Evolutionary conservation across 1,284 basidiomycete species (phyloP).

Genomic region (Irpex sp.): DNA sequence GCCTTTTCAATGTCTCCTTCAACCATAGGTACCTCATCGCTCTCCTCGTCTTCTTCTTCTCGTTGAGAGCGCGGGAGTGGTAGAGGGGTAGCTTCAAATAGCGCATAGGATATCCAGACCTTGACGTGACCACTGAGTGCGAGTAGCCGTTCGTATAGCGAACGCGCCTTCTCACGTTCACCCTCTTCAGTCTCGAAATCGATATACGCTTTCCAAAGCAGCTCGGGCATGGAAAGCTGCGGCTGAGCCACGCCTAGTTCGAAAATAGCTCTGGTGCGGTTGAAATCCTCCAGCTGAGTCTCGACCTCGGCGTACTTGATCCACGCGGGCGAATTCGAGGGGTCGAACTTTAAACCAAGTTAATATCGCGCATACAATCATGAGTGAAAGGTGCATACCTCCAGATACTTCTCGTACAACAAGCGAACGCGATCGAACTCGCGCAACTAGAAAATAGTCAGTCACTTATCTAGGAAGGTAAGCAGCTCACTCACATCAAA

Average conservation of each 20-base stretch:
- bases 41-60: constrained; percentile 76
- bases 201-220: constrained; percentile 98
- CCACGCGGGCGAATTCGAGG: constrained; percentile 91
- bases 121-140: constrained; percentile 93
- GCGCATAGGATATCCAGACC: constrained; percentile 81
- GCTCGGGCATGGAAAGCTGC: constrained; percentile 96
- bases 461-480: constrained; percentile 1
- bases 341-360: constrained; percentile 62
- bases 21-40: constrained; percentile 65
- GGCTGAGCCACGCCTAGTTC: constrained; percentile 91
- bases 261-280: constrained; percentile 92
- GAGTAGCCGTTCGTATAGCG: constrained; percentile 90
- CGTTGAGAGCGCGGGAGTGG: constrained; percentile 61
- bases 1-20: constrained; percentile 70
- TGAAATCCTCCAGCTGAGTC: constrained; percentile 86
- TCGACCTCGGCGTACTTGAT: constrained; percentile 97
- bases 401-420: constrained; percentile 93
- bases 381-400: constrained; percentile 45
- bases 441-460: constrained; percentile 47
- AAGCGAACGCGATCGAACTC: constrained; percentile 95
- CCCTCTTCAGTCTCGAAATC: constrained; percentile 96
- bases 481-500: constrained; percentile 58
- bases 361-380: background rate
- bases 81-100: constrained; percentile 72
- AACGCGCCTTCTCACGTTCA: constrained; percentile 81